phyloP scores from a whole-genome alignment of 148 eudicot genomes.

The Rhododendron ovatum region DNA sequence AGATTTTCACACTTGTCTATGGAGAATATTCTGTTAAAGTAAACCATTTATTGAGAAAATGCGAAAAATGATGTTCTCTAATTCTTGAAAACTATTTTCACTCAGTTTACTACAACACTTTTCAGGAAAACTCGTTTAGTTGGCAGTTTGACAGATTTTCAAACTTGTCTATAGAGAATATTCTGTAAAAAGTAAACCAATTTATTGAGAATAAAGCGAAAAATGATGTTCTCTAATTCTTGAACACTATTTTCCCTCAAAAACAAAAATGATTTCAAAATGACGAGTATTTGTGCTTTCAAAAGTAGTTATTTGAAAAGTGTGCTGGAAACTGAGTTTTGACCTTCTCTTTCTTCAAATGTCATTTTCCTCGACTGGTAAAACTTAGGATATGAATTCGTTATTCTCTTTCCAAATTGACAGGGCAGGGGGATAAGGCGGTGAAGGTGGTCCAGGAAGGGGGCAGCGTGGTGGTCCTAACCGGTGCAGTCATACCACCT shows the following conservation, averaged over 20 bases:
- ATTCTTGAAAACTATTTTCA: not conserved
- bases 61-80: not conserved
- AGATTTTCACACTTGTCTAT: not conserved
- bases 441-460: slow-evolving; percentile 84
- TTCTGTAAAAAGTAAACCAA: not conserved
- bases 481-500: slow-evolving; percentile 79
- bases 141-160: not conserved
- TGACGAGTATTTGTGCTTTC: not conserved
- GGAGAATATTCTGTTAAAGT: not conserved
- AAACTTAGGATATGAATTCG: not conserved
- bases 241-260: not conserved
- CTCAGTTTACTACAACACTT: not conserved
- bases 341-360: not conserved
- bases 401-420: not conserved
- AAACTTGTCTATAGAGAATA: not conserved
- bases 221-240: no score
- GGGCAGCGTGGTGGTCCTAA: slow-evolving; percentile 74
- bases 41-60: not conserved
- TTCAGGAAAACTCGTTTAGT: not conserved
- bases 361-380: not conserved
- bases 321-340: not conserved
- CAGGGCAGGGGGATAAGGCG: slow-evolving; percentile 76
- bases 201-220: no score
- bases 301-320: not conserved
- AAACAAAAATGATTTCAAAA: not conserved